Percentiles rank a stretch among this genome's conserved stretches.
These are phyloP conservation scores for Gymnopilus junonius DNA, from an alignment of 768 basidiomycete species.

Conservation along the genomic window DNA sequence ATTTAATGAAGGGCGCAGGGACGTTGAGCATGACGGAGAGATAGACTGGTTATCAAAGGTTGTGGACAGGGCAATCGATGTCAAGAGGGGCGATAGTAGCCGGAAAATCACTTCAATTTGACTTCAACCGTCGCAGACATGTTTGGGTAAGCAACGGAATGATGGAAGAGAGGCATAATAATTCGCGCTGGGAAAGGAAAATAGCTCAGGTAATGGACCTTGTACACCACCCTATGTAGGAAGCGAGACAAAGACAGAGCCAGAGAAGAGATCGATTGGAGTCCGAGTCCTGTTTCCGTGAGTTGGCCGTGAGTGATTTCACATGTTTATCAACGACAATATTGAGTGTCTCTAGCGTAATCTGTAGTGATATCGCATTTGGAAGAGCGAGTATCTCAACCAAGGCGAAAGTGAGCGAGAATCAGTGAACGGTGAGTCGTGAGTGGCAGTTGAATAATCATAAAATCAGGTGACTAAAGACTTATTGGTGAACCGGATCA, in stretches of 20 bases:
- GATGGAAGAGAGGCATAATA: not conserved
- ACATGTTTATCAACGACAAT: not conserved
- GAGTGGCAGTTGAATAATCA: too few relatives aligned
- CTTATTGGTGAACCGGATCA: too few relatives aligned
- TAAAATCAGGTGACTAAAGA: too few relatives aligned
- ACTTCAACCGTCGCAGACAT: not conserved
- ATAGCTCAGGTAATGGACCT: not conserved
- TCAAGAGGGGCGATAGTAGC: not conserved
- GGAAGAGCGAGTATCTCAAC: too few relatives aligned
- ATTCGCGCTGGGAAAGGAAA: not conserved
- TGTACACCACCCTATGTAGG: not conserved
- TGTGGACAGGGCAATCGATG: not conserved
- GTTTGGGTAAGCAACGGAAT: not conserved
- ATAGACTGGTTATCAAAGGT: not conserved
- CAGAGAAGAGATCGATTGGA: not conserved
- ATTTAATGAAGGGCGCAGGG: not conserved
- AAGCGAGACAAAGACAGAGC: not conserved
- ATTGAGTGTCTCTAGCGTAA: not conserved
- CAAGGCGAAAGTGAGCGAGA: too few relatives aligned
- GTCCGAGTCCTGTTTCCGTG: not conserved
- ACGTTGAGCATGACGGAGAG: not conserved
- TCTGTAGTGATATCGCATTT: too few relatives aligned
- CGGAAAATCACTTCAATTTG: not conserved
- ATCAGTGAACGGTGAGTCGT: too few relatives aligned
- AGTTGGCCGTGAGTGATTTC: not conserved